phyloP scores from a whole-genome alignment of 805 yeast species.

The Metschnikowia continentalis region DNA sequence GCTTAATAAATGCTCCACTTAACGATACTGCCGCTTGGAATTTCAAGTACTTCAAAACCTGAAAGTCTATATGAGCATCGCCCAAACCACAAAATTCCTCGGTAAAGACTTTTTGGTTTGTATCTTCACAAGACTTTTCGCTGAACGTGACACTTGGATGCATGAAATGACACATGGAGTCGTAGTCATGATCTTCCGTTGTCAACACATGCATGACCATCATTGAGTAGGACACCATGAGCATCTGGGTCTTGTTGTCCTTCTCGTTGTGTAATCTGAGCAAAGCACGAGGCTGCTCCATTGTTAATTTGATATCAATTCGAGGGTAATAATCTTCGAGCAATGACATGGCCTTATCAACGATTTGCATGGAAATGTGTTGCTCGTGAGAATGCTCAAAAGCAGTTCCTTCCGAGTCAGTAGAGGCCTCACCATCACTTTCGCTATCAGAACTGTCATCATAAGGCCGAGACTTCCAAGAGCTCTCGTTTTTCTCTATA shows the following conservation, averaged over 20 bases:
- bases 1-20: constrained; percentile 21
- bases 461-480: neutral
- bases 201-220: constrained; percentile 32
- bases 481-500: constrained; percentile 8
- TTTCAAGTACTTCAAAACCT: constrained; percentile 27
- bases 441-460: neutral
- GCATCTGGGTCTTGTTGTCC: constrained; percentile 21
- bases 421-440: constrained; percentile 12
- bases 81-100: constrained; percentile 23
- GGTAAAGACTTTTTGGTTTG: constrained; percentile 4
- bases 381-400: neutral
- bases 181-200: constrained; percentile 29
- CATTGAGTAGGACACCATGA: constrained; percentile 33
- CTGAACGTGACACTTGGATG: constrained; percentile 30
- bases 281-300: constrained; percentile 19
- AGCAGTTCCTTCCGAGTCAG: constrained; percentile 4
- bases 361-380: neutral
- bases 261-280: constrained; percentile 20
- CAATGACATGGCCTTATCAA: constrained; percentile 5
- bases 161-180: constrained; percentile 30
- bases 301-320: constrained; percentile 13
- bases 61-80: constrained; percentile 19
- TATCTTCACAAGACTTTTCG: constrained; percentile 18
- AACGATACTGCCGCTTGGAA: constrained; percentile 21
- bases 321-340: constrained; percentile 13